A percentile compares a stretch with the other conserved stretches of the same genome.
These are phyloP conservation scores for Piromyces finnis DNA, from an alignment of 192 early-diverging fungal genomes.

Conservation along the genomic window DNA sequence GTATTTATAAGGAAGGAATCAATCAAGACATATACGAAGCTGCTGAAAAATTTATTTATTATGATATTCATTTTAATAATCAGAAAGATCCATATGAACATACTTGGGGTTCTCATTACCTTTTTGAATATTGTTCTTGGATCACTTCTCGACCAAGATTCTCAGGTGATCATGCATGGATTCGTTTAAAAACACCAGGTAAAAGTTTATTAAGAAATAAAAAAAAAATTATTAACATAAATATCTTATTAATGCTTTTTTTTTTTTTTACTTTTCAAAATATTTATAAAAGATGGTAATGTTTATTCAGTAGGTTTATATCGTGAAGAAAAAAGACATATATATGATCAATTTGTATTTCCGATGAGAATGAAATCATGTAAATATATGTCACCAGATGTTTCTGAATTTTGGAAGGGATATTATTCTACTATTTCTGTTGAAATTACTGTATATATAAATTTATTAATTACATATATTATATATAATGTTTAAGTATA, in stretches of 20 bases:
- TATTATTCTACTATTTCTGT: background rate
- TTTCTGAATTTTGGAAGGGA: background rate
- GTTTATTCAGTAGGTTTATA: background rate
- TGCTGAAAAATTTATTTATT: background rate
- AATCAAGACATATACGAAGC: background rate
- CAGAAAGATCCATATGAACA: background rate
- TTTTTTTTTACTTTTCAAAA: no score
- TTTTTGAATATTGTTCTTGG: background rate
- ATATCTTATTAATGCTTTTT: no score
- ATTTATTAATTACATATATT: no score
- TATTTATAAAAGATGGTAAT: background rate
- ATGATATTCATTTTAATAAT: background rate
- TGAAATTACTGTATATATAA: background rate
- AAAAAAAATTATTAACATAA: background rate
- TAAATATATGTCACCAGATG: background rate
- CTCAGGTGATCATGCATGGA: background rate
- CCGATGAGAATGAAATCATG: background rate
- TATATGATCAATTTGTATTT: background rate
- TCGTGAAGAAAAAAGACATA: background rate
- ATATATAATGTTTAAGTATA: no score
- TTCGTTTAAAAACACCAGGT: background rate
- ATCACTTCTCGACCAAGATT: background rate
- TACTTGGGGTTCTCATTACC: background rate
- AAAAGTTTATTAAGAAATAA: background rate
- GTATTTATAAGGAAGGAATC: background rate